Evolutionary conservation across 768 basidiomycete genomes (phyloP).

Genomic region (Hygrocybe coccinea): DNA sequence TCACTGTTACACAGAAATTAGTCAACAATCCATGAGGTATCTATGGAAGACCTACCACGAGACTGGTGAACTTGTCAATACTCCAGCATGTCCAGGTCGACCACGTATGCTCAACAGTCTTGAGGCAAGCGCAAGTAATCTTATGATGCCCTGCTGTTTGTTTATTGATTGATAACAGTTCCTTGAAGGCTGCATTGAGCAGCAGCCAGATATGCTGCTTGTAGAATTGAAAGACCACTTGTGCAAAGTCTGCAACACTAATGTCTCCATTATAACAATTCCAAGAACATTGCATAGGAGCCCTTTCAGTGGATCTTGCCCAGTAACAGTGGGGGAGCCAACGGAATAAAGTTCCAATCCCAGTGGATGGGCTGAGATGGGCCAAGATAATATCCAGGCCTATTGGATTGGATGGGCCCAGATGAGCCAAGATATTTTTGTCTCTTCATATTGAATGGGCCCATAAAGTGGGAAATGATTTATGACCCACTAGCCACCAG

Average conservation of each 20-base stretch:
- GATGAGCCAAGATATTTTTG: too few relatives aligned
- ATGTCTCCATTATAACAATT: constrained; percentile 9
- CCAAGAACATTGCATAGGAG: constrained; percentile 11
- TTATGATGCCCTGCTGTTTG: neutral
- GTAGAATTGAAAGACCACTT: constrained; percentile 11
- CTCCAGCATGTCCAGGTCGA: neutral
- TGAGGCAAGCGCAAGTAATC: neutral
- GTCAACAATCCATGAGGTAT: neutral
- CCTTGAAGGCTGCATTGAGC: neutral
- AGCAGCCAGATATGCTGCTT: neutral
- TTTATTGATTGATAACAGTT: neutral
- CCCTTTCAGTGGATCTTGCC: too few relatives aligned
- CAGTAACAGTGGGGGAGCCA: too few relatives aligned
- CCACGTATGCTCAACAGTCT: neutral
- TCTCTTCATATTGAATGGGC: too few relatives aligned
- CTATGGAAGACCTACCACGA: neutral
- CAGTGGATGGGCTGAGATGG: too few relatives aligned
- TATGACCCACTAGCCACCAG: too few relatives aligned
- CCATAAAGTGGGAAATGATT: too few relatives aligned
- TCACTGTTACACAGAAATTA: neutral
- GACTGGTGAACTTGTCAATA: neutral
- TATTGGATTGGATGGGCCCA: too few relatives aligned
- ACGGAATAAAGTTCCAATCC: too few relatives aligned
- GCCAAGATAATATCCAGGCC: too few relatives aligned
- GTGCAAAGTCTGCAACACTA: neutral